phyloP scores from a whole-genome alignment of 2,329 filamentous ascomycete genomes.

The Sclerotinia borealis region DNA sequence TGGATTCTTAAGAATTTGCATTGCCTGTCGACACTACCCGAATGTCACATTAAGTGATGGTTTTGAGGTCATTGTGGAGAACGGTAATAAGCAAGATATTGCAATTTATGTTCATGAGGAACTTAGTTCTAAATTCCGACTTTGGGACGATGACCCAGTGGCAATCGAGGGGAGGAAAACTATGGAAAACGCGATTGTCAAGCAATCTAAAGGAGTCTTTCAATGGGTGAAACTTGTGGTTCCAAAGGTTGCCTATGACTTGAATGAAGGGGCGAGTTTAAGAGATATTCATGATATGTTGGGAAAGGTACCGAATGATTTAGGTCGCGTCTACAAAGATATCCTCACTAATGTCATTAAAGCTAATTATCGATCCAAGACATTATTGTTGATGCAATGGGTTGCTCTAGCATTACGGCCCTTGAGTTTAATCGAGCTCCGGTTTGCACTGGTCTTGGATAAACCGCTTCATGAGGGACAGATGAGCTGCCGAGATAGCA shows the following conservation, averaged over 20 bases:
- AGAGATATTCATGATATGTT: constrained; percentile 11
- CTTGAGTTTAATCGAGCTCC: constrained; percentile 19
- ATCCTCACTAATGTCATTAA: constrained; percentile 21
- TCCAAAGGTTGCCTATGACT: neutral
- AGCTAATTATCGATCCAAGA: constrained; percentile 2
- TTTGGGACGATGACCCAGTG: neutral
- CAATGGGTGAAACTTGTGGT: constrained; percentile 35
- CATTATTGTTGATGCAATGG: constrained; percentile 25
- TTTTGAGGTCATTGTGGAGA: constrained; percentile 30
- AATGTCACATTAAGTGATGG: constrained; percentile 10
- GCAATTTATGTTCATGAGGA: constrained; percentile 25
- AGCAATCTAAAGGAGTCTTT: constrained; percentile 33
- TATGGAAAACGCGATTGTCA: constrained; percentile 25
- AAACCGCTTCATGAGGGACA: neutral
- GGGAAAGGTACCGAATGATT: constrained; percentile 14
- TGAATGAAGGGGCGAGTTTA: constrained; percentile 9
- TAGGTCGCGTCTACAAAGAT: constrained; percentile 18
- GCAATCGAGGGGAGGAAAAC: neutral
- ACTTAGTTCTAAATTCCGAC: constrained; percentile 12
- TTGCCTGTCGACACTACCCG: constrained; percentile 25
- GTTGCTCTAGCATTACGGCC: constrained; percentile 19
- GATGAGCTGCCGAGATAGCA: neutral
- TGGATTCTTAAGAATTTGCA: constrained; percentile 13
- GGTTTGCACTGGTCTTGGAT: constrained; percentile 18
- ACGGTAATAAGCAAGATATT: constrained; percentile 32